Percentiles rank a stretch among this genome's conserved stretches.
Conservation (phyloP, 768 basidiomycete species). For the Tephrocybe sp. region DNA sequence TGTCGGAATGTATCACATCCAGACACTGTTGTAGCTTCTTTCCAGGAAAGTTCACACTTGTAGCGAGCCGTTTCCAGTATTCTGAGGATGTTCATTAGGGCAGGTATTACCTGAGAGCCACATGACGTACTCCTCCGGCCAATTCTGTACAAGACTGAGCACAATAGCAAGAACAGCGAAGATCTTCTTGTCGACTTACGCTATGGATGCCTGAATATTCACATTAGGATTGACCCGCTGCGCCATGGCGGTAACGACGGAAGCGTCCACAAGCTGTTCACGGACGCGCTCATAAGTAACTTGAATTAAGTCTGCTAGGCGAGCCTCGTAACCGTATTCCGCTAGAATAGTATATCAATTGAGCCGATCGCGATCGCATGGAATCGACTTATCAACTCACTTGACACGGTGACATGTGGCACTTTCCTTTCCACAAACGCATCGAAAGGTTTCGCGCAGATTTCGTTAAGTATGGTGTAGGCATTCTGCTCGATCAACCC, state of each 20-base stretch:
- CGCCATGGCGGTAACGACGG: constrained; percentile 22
- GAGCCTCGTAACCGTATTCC: constrained; percentile 7
- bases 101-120: not conserved
- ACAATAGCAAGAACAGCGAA: not conserved
- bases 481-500: constrained; percentile 3
- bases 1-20: constrained; percentile 23
- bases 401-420: constrained; percentile 13
- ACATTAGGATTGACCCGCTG: constrained; percentile 21
- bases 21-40: constrained; percentile 20
- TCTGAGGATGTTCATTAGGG: constrained; percentile 12
- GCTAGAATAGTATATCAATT: not conserved
- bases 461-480: not conserved
- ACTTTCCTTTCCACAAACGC: constrained; percentile 3
- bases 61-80: constrained; percentile 25
- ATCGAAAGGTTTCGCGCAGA: constrained; percentile 9
- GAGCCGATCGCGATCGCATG: not conserved
- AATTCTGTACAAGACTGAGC: constrained; percentile 10
- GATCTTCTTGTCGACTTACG: constrained; percentile 12
- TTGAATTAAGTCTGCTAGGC: constrained; percentile 9
- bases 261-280: constrained; percentile 15
- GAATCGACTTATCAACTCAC: not conserved
- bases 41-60: constrained; percentile 20
- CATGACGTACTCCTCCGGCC: constrained; percentile 17
- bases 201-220: constrained; percentile 24
- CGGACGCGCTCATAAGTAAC: constrained; percentile 16